Evolutionary conservation across 805 yeast species (phyloP).

Genomic region (Pichia scutulata): DNA sequence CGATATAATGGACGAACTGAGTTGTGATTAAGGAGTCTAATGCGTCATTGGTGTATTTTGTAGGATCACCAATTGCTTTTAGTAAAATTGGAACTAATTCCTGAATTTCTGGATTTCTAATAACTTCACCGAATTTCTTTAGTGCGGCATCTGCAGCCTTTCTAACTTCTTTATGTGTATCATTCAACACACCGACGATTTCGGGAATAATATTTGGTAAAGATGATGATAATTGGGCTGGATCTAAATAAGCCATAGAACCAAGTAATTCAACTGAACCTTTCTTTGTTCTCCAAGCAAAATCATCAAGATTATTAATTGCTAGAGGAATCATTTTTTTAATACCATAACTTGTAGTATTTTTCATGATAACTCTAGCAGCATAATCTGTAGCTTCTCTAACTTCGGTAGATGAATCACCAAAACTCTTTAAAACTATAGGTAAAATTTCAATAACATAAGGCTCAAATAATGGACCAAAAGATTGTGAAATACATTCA

Average conservation of each 20-base stretch:
- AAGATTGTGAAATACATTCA: constrained; percentile 70
- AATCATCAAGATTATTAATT: constrained; percentile 73
- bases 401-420: constrained; percentile 80
- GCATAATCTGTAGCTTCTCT: constrained; percentile 86
- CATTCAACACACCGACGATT: constrained; percentile 89
- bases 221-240: constrained; percentile 85
- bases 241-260: constrained; percentile 96
- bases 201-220: constrained; percentile 90
- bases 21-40: constrained; percentile 80
- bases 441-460: constrained; percentile 87
- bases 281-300: constrained; percentile 93
- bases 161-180: constrained; percentile 93
- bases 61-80: constrained; percentile 94
- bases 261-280: constrained; percentile 96
- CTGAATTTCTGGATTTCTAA: constrained; percentile 94
- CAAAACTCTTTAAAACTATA: constrained; percentile 67
- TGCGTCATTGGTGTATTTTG: constrained; percentile 81
- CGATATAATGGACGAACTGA: constrained; percentile 94
- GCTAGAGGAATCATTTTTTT: constrained; percentile 88
- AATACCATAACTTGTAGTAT: constrained; percentile 88
- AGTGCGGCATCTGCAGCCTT: constrained; percentile 88
- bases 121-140: constrained; percentile 92
- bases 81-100: constrained; percentile 78
- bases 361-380: constrained; percentile 79
- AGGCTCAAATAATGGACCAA: constrained; percentile 84